A percentile compares a stretch with the other conserved stretches of the same genome.
These are phyloP conservation scores for Penicillium sp. DNA, from an alignment of 2,329 filamentous ascomycete species.

Conservation along the genomic window DNA sequence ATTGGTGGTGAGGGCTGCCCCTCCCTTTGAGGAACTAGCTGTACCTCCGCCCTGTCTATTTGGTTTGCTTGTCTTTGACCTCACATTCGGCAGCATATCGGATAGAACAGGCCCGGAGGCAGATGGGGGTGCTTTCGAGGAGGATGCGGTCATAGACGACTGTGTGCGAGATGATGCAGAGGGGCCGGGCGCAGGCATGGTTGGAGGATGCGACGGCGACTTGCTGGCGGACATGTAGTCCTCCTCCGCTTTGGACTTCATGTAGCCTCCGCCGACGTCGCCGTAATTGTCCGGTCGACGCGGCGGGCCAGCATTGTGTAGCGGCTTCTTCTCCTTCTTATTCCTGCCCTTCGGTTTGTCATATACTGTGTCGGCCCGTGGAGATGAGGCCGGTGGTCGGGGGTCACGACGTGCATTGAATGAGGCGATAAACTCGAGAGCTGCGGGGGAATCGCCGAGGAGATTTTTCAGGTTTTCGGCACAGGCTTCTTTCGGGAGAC, in stretches of 20 bases:
- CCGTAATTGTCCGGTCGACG: conserved; percentile 61
- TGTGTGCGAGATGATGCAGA: conserved; percentile 44
- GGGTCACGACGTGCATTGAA: conserved; percentile 62
- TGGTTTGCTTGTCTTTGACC: conserved; percentile 57
- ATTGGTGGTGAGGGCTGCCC: conserved; percentile 41
- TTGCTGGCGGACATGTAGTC: conserved; percentile 63
- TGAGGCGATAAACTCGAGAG: conserved; percentile 64
- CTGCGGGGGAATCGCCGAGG: conserved; percentile 75
- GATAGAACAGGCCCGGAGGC: conserved; percentile 76
- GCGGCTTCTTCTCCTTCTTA: conserved; percentile 55
- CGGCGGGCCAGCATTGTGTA: conserved; percentile 58
- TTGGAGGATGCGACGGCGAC: conserved; percentile 40
- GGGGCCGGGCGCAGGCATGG: conserved; percentile 35
- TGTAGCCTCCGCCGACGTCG: conserved; percentile 64
- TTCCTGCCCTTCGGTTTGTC: conserved; percentile 34
- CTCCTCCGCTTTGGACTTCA: conserved; percentile 63
- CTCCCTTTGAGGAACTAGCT: conserved; percentile 60
- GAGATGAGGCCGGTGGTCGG: conserved; percentile 21
- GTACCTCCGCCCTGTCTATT: conserved; percentile 71
- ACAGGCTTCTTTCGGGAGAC: conserved; percentile 69
- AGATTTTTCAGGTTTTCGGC: conserved; percentile 82
- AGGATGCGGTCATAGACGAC: conserved; percentile 32
- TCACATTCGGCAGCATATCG: conserved; percentile 59
- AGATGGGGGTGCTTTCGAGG: conserved; percentile 54
- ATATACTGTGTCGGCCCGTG: conserved; percentile 6